A percentile compares a stretch with the other conserved stretches of the same genome.
phyloP scores from a whole-genome alignment of 2,329 filamentous ascomycete genomes.

The Helicocarpus griseus region DNA sequence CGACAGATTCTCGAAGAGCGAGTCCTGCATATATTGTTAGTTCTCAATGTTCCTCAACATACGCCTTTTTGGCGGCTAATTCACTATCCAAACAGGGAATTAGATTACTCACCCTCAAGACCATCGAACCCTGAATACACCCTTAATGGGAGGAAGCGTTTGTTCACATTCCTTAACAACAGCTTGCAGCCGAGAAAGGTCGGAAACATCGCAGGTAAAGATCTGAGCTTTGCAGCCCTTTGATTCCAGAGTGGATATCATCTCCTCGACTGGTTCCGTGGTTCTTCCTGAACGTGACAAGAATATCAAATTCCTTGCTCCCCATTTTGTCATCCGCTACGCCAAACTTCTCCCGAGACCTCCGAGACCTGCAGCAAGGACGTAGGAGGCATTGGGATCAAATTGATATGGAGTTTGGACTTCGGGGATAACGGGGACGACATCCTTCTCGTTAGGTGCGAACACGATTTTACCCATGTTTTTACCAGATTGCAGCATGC shows the following conservation, averaged over 20 bases:
- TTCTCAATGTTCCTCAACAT: background rate
- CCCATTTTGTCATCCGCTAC: conserved; percentile 16
- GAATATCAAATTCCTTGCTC: conserved; percentile 22
- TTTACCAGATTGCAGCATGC: conserved; percentile 14
- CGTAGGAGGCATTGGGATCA: conserved; percentile 14
- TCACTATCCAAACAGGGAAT: background rate
- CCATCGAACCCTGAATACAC: conserved; percentile 24
- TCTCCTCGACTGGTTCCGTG: conserved; percentile 10
- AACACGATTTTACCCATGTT: conserved; percentile 16
- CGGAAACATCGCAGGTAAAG: conserved; percentile 18
- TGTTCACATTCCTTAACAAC: conserved; percentile 11
- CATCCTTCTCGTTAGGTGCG: conserved; percentile 7
- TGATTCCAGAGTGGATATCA: conserved; percentile 13
- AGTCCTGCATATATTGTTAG: conserved; percentile 13
- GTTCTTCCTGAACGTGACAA: conserved; percentile 19
- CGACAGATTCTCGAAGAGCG: conserved; percentile 31
- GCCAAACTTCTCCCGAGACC: conserved; percentile 18
- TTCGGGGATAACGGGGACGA: conserved; percentile 13
- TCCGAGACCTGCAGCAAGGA: conserved; percentile 16
- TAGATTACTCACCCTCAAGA: conserved; percentile 13
- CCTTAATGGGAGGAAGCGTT: conserved; percentile 22
- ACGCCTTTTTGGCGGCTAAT: background rate
- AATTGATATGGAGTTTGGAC: conserved; percentile 7
- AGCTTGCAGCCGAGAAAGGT: conserved; percentile 6
- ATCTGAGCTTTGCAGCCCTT: conserved; percentile 12